phyloP scores from a whole-genome alignment of 345 rosid genomes.

The Lepidium sativum region DNA sequence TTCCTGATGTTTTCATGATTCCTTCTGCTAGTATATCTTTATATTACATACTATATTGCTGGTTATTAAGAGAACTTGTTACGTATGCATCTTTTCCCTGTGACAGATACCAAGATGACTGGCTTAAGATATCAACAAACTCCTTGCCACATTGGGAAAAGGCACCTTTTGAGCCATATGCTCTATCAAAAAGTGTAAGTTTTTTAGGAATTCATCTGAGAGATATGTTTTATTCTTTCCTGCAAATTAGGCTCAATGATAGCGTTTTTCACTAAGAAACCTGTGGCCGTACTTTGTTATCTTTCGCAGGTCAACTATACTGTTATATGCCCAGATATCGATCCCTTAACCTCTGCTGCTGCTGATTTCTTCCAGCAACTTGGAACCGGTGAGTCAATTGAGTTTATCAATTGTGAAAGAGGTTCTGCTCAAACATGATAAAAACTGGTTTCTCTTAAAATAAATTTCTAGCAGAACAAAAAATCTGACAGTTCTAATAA shows the following conservation, averaged over 20 bases:
- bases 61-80: not conserved
- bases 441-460: not conserved
- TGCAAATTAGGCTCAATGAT: not conserved
- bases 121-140: conserved; percentile 85
- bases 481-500: not conserved
- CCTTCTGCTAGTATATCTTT: not conserved
- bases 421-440: not conserved
- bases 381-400: conserved; percentile 67
- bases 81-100: conserved; percentile 2
- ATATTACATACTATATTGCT: not conserved
- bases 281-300: not conserved
- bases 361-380: conserved; percentile 95
- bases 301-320: conserved; percentile 64
- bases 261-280: not conserved
- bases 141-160: conserved; percentile 93
- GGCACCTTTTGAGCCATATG: conserved; percentile 98
- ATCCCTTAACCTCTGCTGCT: conserved; percentile 86
- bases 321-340: conserved; percentile 93
- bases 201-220: not conserved
- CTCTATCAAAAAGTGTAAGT: conserved; percentile 73
- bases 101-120: conserved; percentile 94
- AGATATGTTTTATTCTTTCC: conserved; percentile 3
- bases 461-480: not conserved
- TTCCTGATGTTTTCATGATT: conserved; percentile 1
- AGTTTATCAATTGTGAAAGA: conserved; percentile 3